These are phyloP conservation scores for Agaricales sp. DNA, from an alignment of 1,284 basidiomycete species.

Conservation along the genomic window DNA sequence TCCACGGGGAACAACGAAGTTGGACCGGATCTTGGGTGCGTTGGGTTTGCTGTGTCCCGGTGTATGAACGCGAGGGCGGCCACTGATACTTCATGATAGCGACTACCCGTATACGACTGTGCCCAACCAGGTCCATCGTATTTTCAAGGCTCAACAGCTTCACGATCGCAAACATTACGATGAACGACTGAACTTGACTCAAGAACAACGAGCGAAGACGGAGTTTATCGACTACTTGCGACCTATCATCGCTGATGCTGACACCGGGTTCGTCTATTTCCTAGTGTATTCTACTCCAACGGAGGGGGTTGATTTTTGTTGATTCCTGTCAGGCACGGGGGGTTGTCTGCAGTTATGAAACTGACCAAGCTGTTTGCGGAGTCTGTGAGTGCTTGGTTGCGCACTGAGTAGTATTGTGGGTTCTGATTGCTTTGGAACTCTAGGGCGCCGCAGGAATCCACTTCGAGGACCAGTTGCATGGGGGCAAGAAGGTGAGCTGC, in stretches of 20 bases:
- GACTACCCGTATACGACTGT: constrained; percentile 95
- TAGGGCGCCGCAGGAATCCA: constrained; percentile 84
- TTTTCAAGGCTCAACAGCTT: constrained; percentile 79
- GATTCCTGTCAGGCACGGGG: constrained; percentile 59
- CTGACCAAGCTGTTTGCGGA: constrained; percentile 89
- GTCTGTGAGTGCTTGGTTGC: constrained; percentile 38
- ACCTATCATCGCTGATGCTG: constrained; percentile 91
- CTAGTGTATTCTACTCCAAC: constrained; percentile 13
- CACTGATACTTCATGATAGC: constrained; percentile 23
- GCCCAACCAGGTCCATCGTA: constrained; percentile 82
- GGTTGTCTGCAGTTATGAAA: constrained; percentile 94
- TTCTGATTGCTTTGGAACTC: constrained; percentile 3
- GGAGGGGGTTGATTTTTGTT: constrained; percentile 1
- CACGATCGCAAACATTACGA: constrained; percentile 86
- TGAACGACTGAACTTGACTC: constrained; percentile 62
- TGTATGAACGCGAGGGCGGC: no score
- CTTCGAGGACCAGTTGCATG: constrained; percentile 87
- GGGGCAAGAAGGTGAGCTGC: constrained; percentile 66
- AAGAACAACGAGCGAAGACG: constrained; percentile 57
- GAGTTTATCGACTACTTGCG: constrained; percentile 82
- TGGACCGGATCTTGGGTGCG: constrained; percentile 92
- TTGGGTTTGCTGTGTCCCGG: constrained; percentile 8
- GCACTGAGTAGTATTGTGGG: not conserved
- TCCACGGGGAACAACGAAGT: constrained; percentile 94
- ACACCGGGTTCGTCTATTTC: constrained; percentile 90